phyloP scores from a whole-genome alignment of 805 yeast genomes.

The Myxozyma nipponensis region DNA sequence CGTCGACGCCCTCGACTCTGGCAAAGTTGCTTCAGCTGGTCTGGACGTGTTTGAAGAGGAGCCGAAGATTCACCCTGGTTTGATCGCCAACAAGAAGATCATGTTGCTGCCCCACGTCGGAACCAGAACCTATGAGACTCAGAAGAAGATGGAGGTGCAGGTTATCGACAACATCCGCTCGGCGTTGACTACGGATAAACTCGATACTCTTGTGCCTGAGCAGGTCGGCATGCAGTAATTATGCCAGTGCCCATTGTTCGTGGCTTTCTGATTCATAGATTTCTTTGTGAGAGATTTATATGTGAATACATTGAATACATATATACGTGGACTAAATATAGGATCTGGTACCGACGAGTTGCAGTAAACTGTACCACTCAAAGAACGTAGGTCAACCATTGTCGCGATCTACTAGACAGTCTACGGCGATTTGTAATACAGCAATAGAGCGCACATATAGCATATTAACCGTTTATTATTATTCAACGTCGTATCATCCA shows the following conservation, averaged over 20 bases:
- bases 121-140: constrained; percentile 71
- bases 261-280: not conserved
- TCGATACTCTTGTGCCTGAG: constrained; percentile 79
- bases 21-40: constrained; percentile 56
- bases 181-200: constrained; percentile 63
- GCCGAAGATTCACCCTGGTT: constrained; percentile 56
- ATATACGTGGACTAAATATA: too few relatives aligned
- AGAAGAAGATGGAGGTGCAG: constrained; percentile 73
- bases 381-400: too few relatives aligned
- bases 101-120: constrained; percentile 87
- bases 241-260: not conserved
- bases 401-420: too few relatives aligned
- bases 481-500: not conserved
- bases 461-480: too few relatives aligned
- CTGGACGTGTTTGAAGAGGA: constrained; percentile 64
- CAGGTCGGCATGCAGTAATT: constrained; percentile 21
- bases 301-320: not conserved
- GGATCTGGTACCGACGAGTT: too few relatives aligned
- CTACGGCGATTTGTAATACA: too few relatives aligned
- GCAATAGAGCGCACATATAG: too few relatives aligned
- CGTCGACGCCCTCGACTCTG: constrained; percentile 48
- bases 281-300: not conserved
- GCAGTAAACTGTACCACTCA: not conserved
- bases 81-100: constrained; percentile 48
- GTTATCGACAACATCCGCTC: constrained; percentile 63